Evolutionary conservation across 2,329 filamentous ascomycete species (phyloP), one percentile per base, ranked within the genome.

Genomic region (Fusarium tanahbumbuense): DNA sequence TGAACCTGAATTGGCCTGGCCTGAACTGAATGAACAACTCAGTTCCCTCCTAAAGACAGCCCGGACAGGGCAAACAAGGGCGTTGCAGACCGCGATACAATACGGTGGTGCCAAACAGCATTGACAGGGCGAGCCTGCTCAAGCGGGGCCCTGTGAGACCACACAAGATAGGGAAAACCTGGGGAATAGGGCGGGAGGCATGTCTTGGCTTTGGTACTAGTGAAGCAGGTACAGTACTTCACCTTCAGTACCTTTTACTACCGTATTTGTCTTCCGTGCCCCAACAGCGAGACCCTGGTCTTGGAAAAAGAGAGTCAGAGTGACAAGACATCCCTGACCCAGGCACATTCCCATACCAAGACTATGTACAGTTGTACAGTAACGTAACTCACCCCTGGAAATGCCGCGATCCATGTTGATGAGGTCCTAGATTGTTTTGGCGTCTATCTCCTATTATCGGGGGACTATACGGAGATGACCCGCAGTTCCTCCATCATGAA

Each of bases 151-250:
- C 64, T 71, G 69, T 67, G 64, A 72, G 64, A 73, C 70, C 54
- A 55, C 50, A 56, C 67, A 55, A 50, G 59, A 46, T 41, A 56
- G 54, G 60, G 63, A 73, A 75, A 75, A 64, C 70, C 73, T 74
- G 73, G 73, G 73, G 73, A 75, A 75, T 64, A 69, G 66, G 65
- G 59, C 72, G 70, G 73, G 71, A 75, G 58, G 66, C 64, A 68
- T 66, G 42, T 67, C 72, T 71, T 68, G 63, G 64, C 69, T 59
- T 55, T 59, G 64, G 67, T 74, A 71, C 68, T 64, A 71, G 46
- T 42, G 27, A 73, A 67, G 70, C 61, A 75, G 66, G 68, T 73
- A 72, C 68, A 41, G 49, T 50, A 50, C 48, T 37, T 50, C 22
- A 20, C 12, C 8, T 37, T 15, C 18, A 50, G 49, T 52, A 41